Conservation (phyloP, 2,329 filamentous ascomycete species). For the Sphaceloma murrayae region DNA sequence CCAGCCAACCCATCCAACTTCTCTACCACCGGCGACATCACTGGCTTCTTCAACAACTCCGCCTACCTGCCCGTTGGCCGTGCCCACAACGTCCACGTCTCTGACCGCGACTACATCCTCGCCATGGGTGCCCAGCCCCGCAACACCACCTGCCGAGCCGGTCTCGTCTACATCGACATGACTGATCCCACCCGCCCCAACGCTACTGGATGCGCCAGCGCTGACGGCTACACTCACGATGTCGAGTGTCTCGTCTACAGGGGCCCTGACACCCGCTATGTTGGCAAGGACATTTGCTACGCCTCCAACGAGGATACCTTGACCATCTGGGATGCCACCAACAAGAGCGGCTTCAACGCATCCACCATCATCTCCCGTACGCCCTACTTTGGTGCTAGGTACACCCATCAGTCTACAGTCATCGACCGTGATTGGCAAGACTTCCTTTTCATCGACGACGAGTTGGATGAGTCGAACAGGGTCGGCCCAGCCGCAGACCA, state of each 20-base stretch:
- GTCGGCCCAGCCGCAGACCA: slow-evolving; percentile 35
- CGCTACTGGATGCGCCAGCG: slow-evolving; percentile 41
- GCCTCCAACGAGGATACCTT: slow-evolving; percentile 43
- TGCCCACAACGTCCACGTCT: slow-evolving; percentile 46
- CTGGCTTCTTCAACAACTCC: slow-evolving; percentile 32
- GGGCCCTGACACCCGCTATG: slow-evolving; percentile 39
- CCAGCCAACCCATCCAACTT: slow-evolving; percentile 38
- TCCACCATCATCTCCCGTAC: slow-evolving; percentile 40
- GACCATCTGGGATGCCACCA: slow-evolving; percentile 36
- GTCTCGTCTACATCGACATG: slow-evolving; percentile 47
- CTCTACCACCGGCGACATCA: slow-evolving; percentile 38
- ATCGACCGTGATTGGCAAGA: slow-evolving; percentile 38
- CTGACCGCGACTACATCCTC: slow-evolving; percentile 41
- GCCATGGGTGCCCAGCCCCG: slow-evolving; percentile 35
- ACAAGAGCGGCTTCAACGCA: slow-evolving; percentile 31
- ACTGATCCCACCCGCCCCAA: slow-evolving; percentile 42
- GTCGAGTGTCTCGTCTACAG: slow-evolving; percentile 47
- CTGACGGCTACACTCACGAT: slow-evolving; percentile 49
- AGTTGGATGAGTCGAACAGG: slow-evolving; percentile 41
- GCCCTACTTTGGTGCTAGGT: slow-evolving; percentile 40
- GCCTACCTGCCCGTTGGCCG: slow-evolving; percentile 35
- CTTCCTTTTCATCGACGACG: slow-evolving; percentile 45
- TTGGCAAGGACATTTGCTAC: slow-evolving; percentile 43
- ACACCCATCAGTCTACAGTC: slow-evolving; percentile 48
- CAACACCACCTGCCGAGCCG: slow-evolving; percentile 38